Base-by-base conservation (phyloP, 83 land plant genomes). In the Picea engelmannii region DNA sequence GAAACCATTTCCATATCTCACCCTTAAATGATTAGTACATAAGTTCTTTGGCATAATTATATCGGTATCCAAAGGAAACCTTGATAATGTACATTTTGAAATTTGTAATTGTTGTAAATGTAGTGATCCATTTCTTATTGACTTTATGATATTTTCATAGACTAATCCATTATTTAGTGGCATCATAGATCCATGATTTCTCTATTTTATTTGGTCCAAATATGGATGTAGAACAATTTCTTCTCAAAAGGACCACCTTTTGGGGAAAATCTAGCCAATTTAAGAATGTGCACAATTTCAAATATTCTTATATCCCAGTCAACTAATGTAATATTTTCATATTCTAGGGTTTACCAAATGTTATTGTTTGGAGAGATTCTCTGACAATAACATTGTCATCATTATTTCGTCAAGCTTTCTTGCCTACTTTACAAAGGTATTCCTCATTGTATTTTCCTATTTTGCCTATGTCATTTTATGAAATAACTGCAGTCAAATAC, bases 351-450 rank as follows among this genome's bases (percentile, higher is more conserved):
- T 23, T 78, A 31, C 80, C 66, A 20, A 12, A 78, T 78, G 80
- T 78, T 78, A 38, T 78, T 78, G 66, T 62, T 62, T 78, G 80
- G 66, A 78, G 35, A 62, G 60, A 44, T 78, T 78, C 23, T 78
- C 35, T 62, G 25, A 78, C 80, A 78, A n/a, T 24, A 38, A 62
- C 66, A 35, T 31, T 78, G 23, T 20, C 66, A 16, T 59, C 24
- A 38, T 78, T 62, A 35, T 78, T 78, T 62, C 66, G 66, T 78
- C 80, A 78, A 62, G 66, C 80, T 31, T 78, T 78, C 44, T 62
- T 78, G 44, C 80, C 80, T 60, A 66, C 80, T 60, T 10, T 78
- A 62, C 80, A 78, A 78, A 60, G 80, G 66, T 78, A 78, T 13
- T 52, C 61, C 58, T 76, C 16, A n/a, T 52, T 23, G 49, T 52